Conservation (phyloP, 2,329 filamentous ascomycete genomes). For the Xylariaceae sp. region DNA sequence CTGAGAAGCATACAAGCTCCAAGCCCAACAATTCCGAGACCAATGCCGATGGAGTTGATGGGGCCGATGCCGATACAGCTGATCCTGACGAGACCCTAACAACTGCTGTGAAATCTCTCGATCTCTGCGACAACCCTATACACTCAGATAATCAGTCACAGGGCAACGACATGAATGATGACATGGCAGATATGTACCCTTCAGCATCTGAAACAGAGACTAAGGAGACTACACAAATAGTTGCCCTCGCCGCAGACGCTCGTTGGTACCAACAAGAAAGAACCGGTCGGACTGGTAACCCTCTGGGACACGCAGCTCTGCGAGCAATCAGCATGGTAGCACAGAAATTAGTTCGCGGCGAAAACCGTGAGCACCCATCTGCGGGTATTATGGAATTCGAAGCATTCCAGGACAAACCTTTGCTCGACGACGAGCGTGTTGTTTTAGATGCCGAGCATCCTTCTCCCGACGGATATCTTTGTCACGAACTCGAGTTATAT, state of each 20-base stretch:
- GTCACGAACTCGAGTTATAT: conserved; percentile 89
- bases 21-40: conserved; percentile 22
- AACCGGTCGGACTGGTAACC: conserved; percentile 56
- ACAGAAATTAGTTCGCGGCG: conserved; percentile 57
- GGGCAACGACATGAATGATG: conserved; percentile 10
- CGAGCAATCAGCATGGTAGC: conserved; percentile 81
- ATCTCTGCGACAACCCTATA: background rate
- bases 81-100: conserved; percentile 4
- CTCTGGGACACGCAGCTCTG: conserved; percentile 73
- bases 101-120: conserved; percentile 3
- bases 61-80: conserved; percentile 9
- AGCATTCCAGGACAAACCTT: conserved; percentile 64
- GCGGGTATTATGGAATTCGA: conserved; percentile 49
- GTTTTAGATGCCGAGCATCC: conserved; percentile 63
- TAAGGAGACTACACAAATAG: conserved; percentile 46
- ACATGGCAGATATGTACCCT: conserved; percentile 7
- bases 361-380: conserved; percentile 39
- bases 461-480: conserved; percentile 80
- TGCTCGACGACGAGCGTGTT: conserved; percentile 61
- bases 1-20: conserved; percentile 16
- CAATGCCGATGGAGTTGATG: conserved; percentile 17
- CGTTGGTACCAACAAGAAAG: conserved; percentile 58
- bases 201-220: conserved; percentile 26
- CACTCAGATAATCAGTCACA: conserved; percentile 2
- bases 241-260: conserved; percentile 73